Conservation (phyloP, 768 basidiomycete genomes). For the Suillus americanus region DNA sequence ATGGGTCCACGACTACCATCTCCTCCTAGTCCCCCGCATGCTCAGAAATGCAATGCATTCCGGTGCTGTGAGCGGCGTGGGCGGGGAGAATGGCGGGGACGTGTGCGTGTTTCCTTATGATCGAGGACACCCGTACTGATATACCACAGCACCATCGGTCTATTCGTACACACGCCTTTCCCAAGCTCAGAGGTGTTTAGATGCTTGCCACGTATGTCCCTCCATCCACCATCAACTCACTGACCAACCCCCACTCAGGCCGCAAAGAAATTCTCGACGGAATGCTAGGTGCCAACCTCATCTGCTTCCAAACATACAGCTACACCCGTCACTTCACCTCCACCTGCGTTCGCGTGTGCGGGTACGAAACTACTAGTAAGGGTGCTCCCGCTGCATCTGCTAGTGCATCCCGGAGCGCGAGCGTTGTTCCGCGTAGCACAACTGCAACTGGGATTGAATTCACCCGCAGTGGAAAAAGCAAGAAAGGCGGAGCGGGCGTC, state of each 20-base stretch:
- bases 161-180: conserved; percentile 98
- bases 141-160: conserved; percentile 58
- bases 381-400: conserved; percentile 3
- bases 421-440: conserved; percentile 7
- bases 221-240: not conserved
- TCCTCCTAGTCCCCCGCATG: conserved; percentile 86
- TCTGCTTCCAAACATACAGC: conserved; percentile 97
- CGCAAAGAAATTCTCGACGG: conserved; percentile 95
- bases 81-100: conserved; percentile 28
- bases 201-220: conserved; percentile 77
- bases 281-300: conserved; percentile 95
- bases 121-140: not conserved
- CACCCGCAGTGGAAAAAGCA: not conserved
- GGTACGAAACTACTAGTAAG: conserved; percentile 72
- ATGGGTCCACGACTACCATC: conserved; percentile 95
- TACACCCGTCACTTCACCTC: conserved; percentile 94
- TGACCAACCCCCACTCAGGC: conserved; percentile 35
- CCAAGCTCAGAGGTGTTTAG: conserved; percentile 96
- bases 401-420: not conserved
- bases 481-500: conserved; percentile 5
- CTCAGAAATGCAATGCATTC: conserved; percentile 61
- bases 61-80: not conserved
- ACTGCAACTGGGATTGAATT: not conserved
- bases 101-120: conserved; percentile 16
- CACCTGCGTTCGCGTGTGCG: conserved; percentile 94